phyloP scores from a whole-genome alignment of 2,329 filamentous ascomycete species.

The Rhexocercosporidium sp. region DNA sequence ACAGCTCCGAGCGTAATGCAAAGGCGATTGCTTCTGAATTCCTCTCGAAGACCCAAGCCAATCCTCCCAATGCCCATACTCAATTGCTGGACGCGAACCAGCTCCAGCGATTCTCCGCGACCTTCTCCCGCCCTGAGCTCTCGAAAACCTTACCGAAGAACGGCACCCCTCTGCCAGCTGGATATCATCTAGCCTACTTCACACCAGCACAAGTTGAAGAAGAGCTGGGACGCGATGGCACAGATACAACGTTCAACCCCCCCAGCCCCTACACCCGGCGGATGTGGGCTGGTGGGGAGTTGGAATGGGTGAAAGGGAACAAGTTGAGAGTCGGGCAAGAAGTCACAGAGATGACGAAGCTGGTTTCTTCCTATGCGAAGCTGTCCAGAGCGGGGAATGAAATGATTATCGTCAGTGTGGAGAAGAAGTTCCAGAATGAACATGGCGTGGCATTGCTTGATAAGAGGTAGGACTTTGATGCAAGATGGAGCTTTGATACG shows the following conservation, averaged over 20 bases:
- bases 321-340: constrained; percentile 58
- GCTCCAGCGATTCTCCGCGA: constrained; percentile 64
- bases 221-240: constrained; percentile 63
- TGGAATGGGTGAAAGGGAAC: constrained; percentile 54
- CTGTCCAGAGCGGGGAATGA: constrained; percentile 58
- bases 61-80: constrained; percentile 48
- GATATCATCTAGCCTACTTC: constrained; percentile 69
- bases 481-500: background rate
- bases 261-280: constrained; percentile 63
- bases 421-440: constrained; percentile 62
- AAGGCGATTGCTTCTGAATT: constrained; percentile 47
- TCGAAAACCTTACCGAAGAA: constrained; percentile 12
- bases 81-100: constrained; percentile 67
- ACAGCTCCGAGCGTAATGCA: constrained; percentile 35
- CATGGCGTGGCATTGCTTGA: constrained; percentile 59
- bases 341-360: constrained; percentile 59
- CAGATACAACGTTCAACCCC: constrained; percentile 64
- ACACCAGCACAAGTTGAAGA: constrained; percentile 60
- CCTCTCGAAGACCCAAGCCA: constrained; percentile 48
- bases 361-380: constrained; percentile 60
- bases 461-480: constrained; percentile 47
- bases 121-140: constrained; percentile 53
- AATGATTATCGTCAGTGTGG: constrained; percentile 69
- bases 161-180: constrained; percentile 34
- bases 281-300: constrained; percentile 71